A percentile compares a stretch with the other conserved stretches of the same genome.
phyloP scores from a whole-genome alignment of 371 early-diverging fungal genomes.

The Actinomucor elegans region DNA sequence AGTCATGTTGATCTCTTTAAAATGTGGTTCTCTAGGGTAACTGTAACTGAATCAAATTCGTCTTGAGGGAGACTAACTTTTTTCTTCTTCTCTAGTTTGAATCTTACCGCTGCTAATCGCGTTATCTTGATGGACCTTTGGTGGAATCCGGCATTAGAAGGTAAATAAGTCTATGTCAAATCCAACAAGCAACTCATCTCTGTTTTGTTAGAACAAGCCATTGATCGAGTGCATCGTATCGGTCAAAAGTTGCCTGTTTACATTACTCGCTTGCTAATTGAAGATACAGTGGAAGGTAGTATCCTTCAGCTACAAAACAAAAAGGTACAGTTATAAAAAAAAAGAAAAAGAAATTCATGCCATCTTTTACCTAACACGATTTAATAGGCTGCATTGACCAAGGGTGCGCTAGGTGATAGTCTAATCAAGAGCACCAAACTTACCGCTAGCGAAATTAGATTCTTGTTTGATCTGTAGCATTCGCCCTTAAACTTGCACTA shows the following conservation, averaged over 20 bases:
- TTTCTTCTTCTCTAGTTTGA: slow-evolving; percentile 50
- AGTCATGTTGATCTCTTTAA: slow-evolving; percentile 69
- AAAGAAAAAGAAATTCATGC: not conserved
- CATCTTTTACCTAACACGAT: not conserved
- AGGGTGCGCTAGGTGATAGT: slow-evolving; percentile 49
- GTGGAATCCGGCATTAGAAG: slow-evolving; percentile 89
- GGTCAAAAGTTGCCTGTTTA: slow-evolving; percentile 72
- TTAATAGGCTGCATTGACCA: slow-evolving; percentile 34
- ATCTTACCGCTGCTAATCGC: slow-evolving; percentile 72
- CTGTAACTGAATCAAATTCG: no score
- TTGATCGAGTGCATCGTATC: slow-evolving; percentile 86
- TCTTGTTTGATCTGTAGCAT: slow-evolving; percentile 38
- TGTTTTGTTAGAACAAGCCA: slow-evolving; percentile 64
- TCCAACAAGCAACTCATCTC: no score
- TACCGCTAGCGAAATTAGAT: slow-evolving; percentile 39
- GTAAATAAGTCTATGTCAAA: slow-evolving; percentile 25
- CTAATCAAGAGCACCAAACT: slow-evolving; percentile 38
- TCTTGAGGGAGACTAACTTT: no score
- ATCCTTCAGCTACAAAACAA: slow-evolving; percentile 54
- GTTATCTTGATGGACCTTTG: slow-evolving; percentile 80
- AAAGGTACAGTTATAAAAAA: slow-evolving; percentile 33
- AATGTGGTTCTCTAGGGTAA: slow-evolving; percentile 72
- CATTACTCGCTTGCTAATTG: slow-evolving; percentile 58
- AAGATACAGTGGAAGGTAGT: slow-evolving; percentile 63
- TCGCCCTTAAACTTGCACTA: no score